Conservation (phyloP, 768 basidiomycete species). For the Galerina sulciceps region DNA sequence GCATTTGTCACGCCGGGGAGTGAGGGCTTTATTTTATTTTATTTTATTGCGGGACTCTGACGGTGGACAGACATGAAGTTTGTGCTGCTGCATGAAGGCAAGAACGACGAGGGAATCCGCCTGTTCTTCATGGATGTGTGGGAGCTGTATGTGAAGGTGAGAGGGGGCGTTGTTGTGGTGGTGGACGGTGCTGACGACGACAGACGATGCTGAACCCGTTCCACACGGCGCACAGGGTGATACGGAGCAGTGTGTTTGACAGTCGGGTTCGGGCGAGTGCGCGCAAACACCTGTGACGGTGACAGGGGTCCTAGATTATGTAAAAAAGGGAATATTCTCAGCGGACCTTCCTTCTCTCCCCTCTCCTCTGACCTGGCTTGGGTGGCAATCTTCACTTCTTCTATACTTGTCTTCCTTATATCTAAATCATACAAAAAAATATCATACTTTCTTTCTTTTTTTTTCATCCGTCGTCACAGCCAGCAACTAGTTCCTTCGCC, state of each 20-base stretch:
- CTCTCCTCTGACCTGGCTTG: slow-evolving; percentile 38
- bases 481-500: slow-evolving; percentile 17
- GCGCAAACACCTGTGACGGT: slow-evolving; percentile 71
- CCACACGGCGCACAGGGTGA: slow-evolving; percentile 85
- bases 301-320: slow-evolving; percentile 27
- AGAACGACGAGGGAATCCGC: slow-evolving; percentile 97
- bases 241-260: slow-evolving; percentile 85
- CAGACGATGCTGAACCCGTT: slow-evolving; percentile 96
- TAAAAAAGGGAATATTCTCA: slow-evolving; percentile 20
- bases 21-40: no score
- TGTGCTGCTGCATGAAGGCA: slow-evolving; percentile 89
- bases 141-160: slow-evolving; percentile 96
- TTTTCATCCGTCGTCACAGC: slow-evolving; percentile 25
- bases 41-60: no score
- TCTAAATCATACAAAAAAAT: slow-evolving; percentile 32
- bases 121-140: slow-evolving; percentile 93
- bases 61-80: slow-evolving; percentile 85
- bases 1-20: slow-evolving; percentile 95
- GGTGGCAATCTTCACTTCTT: slow-evolving; percentile 35
- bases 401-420: slow-evolving; percentile 34
- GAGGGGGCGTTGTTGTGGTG: background rate
- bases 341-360: slow-evolving; percentile 31
- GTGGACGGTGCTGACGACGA: slow-evolving; percentile 9
- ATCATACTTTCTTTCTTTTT: slow-evolving; percentile 24
- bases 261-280: slow-evolving; percentile 83